Evolutionary conservation across 768 basidiomycete species (phyloP), one percentile per base, ranked within the genome.

Genomic region (Lactarius akahatsu): DNA sequence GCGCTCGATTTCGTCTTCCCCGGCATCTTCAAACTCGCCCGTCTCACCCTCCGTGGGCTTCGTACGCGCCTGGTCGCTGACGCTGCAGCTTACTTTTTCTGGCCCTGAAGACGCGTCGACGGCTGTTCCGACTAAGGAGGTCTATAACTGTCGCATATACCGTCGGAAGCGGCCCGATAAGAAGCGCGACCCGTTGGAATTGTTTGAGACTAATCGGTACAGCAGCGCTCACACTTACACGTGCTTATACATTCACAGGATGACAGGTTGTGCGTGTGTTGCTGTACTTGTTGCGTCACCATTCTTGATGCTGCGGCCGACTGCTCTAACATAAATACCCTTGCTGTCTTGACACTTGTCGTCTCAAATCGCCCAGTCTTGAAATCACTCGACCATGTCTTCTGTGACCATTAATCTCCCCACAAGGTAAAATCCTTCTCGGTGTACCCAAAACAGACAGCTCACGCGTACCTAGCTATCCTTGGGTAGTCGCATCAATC

Each of bases 21-120:
- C 98, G 72, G 89, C 88, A 75, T 98, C 96, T 80, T 98, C 97
- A 72, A 98, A 98, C 76, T 96, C 94, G 68, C 95, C 95, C 86
- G 96, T 94, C 68, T 88, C 92, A 70, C 63, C 59, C 43, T 90
- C 85, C 47, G 73, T 61, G 20, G 73, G 69, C 65, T 74, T 75
- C 69, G 81, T 78, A 67, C 82, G 83, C 72, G 76, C 82, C 65
- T 73, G 76, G 18, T 80, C 41, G n/a, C 66, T 63, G 54, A 41
- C 80, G 63, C 75, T 77, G 23, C 78, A 78, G 2, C 79, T 75
- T 16, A 77, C 77, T 73, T 88, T 87, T 70, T 76, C 36, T 52
- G 78, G 79, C 32, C 82, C 74, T 66, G 84, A 80, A 7, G 80
- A 80, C 40, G 81, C 73, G 65, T 80, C 78, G 32, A 67, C 70